phyloP scores from a whole-genome alignment of 495 filamentous ascomycete genomes.

The Amniculicola lignicola region DNA sequence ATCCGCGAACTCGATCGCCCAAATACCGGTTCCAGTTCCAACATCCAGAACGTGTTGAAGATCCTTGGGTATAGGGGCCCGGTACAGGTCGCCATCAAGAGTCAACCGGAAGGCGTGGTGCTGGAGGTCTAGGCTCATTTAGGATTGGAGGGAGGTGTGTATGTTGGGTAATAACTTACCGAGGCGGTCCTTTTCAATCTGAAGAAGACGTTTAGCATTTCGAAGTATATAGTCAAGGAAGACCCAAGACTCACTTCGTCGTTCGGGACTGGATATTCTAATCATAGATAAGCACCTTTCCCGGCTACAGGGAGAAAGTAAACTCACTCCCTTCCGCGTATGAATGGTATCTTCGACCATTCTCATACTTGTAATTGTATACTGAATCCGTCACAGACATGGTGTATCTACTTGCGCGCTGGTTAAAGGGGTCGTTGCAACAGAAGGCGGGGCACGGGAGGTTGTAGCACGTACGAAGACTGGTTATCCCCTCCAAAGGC shows the following conservation, averaged over 20 bases:
- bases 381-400: slow-evolving; percentile 25
- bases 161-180: slow-evolving; percentile 33
- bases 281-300: slow-evolving; percentile 23
- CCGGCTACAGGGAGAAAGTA: neutral
- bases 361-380: slow-evolving; percentile 40
- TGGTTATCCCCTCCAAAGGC: slow-evolving; percentile 27
- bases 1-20: slow-evolving; percentile 32
- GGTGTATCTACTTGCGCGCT: slow-evolving; percentile 7
- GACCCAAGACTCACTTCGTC: slow-evolving; percentile 46
- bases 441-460: neutral
- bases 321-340: slow-evolving; percentile 56
- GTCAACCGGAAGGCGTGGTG: slow-evolving; percentile 47
- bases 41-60: slow-evolving; percentile 47
- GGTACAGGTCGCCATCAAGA: slow-evolving; percentile 44
- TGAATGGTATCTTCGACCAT: slow-evolving; percentile 56
- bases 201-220: neutral
- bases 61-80: slow-evolving; percentile 44
- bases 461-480: slow-evolving; percentile 14
- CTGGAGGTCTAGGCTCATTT: slow-evolving; percentile 45
- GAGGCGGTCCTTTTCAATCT: slow-evolving; percentile 49
- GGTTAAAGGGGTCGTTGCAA: neutral
- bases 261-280: slow-evolving; percentile 56
- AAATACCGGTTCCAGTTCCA: slow-evolving; percentile 35
- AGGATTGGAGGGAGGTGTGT: neutral
- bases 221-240: neutral